Percentiles rank a stretch among this genome's conserved stretches.
These are phyloP conservation scores for Coniochaeta hoffmannii DNA, from an alignment of 2,329 filamentous ascomycete species.

Conservation along the genomic window DNA sequence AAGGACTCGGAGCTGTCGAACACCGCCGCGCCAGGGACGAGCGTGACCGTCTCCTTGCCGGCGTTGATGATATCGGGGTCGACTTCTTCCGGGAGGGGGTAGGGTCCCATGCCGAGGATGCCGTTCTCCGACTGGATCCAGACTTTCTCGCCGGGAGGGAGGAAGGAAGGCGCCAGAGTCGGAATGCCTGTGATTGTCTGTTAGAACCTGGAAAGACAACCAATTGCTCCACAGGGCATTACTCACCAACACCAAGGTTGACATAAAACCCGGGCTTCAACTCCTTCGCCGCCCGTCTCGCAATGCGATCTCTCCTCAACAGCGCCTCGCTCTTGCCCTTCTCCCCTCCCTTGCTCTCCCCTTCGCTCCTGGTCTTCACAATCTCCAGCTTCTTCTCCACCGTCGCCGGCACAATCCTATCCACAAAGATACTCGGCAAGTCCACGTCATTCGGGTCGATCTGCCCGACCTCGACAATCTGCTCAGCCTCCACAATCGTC, in stretches of 20 bases:
- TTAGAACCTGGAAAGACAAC: not conserved
- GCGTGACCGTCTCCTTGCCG: slow-evolving; percentile 79
- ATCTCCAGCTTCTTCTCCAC: slow-evolving; percentile 66
- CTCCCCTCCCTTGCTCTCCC: slow-evolving; percentile 25
- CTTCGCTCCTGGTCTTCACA: slow-evolving; percentile 46
- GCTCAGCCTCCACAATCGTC: slow-evolving; percentile 78
- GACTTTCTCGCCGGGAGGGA: slow-evolving; percentile 61
- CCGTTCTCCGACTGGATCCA: slow-evolving; percentile 86
- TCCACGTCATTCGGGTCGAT: slow-evolving; percentile 70
- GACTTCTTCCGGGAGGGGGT: slow-evolving; percentile 63
- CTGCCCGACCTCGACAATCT: slow-evolving; percentile 69
- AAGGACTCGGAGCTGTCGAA: slow-evolving; percentile 81
- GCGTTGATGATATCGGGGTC: slow-evolving; percentile 80
- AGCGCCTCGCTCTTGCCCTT: slow-evolving; percentile 36
- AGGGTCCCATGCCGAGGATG: slow-evolving; percentile 75
- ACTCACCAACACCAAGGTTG: slow-evolving; percentile 61
- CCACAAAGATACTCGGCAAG: slow-evolving; percentile 75
- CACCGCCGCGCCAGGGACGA: slow-evolving; percentile 66
- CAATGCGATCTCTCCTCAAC: slow-evolving; percentile 62
- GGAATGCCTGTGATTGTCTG: slow-evolving; percentile 52
- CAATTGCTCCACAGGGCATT: too few species aligned
- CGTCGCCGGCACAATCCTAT: slow-evolving; percentile 70
- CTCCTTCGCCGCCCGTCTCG: slow-evolving; percentile 69
- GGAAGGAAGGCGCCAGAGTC: slow-evolving; percentile 72
- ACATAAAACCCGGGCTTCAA: slow-evolving; percentile 75